A percentile compares a stretch with the other conserved stretches of the same genome.
phyloP scores from a whole-genome alignment of 441 rosid species.

The Pelargonium fulgidum region DNA sequence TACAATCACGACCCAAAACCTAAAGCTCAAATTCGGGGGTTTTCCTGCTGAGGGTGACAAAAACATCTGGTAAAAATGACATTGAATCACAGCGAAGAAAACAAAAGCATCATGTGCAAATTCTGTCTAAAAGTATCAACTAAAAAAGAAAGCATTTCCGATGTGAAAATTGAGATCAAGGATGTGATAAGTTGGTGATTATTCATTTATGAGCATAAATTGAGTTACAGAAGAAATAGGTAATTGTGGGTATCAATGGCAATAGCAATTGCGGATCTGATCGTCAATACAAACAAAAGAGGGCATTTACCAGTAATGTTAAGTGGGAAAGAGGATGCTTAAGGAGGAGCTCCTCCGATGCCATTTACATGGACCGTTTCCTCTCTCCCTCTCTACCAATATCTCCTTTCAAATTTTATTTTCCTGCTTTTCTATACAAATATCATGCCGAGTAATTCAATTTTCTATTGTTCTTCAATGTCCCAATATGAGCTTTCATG shows the following conservation, averaged over 20 bases:
- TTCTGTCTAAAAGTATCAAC: neutral
- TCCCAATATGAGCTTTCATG: too few species aligned
- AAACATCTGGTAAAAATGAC: too few species aligned
- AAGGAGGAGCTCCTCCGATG: neutral
- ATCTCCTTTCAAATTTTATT: neutral
- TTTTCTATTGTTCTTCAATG: too few species aligned
- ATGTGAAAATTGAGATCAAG: neutral
- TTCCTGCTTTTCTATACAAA: neutral
- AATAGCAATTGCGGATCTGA: neutral
- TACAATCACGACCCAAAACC: neutral
- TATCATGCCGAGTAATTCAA: neutral
- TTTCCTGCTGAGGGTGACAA: neutral
- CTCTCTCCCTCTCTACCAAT: neutral
- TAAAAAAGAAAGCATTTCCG: neutral
- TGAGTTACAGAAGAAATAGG: neutral
- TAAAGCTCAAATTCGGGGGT: neutral
- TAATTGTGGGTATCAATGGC: neutral
- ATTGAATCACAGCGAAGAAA: neutral
- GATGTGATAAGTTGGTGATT: neutral
- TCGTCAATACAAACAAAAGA: neutral
- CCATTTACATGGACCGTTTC: conserved; percentile 7
- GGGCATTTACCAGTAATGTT: neutral
- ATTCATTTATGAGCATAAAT: neutral
- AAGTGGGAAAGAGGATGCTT: neutral
- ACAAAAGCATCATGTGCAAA: neutral